Evolutionary conservation across 257 asterid species (phyloP).

Genomic region (Salvia miltiorrhiza): DNA sequence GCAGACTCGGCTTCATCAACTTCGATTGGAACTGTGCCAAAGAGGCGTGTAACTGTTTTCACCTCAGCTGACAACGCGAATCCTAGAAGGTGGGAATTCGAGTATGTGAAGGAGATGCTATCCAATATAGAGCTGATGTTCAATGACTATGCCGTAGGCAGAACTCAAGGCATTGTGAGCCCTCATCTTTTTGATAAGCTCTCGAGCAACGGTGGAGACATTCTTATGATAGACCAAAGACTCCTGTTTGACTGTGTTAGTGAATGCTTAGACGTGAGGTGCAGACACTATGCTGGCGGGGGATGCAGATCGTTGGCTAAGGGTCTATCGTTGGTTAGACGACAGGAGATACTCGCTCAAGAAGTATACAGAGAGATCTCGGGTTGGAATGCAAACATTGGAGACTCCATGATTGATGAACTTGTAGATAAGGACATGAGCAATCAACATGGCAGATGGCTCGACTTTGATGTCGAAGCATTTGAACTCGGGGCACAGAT

Average conservation of each 20-base stretch:
- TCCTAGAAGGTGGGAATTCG: slow-evolving; percentile 47
- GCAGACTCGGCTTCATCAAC: slow-evolving; percentile 83
- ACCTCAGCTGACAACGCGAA: neutral
- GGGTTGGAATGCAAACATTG: slow-evolving; percentile 45
- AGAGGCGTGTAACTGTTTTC: slow-evolving; percentile 18
- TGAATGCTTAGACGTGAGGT: slow-evolving; percentile 64
- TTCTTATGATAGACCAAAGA: slow-evolving; percentile 39
- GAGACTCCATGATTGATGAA: slow-evolving; percentile 77
- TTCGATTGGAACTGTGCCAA: slow-evolving; percentile 17
- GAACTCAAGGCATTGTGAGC: slow-evolving; percentile 35
- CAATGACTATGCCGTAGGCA: slow-evolving; percentile 56
- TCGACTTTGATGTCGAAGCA: slow-evolving; percentile 69
- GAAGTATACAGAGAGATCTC: slow-evolving; percentile 64
- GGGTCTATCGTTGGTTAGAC: slow-evolving; percentile 41
- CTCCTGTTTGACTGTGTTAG: slow-evolving; percentile 62
- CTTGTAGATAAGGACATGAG: slow-evolving; percentile 94
- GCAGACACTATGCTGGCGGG: slow-evolving; percentile 40
- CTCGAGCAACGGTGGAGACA: slow-evolving; percentile 16
- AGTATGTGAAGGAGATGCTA: slow-evolving; percentile 65
- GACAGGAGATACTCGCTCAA: slow-evolving; percentile 58
- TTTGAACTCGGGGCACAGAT: slow-evolving; percentile 75
- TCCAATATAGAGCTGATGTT: slow-evolving; percentile 51
- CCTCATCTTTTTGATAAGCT: slow-evolving; percentile 48
- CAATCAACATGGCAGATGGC: slow-evolving; percentile 73
- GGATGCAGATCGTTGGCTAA: slow-evolving; percentile 56